Evolutionary conservation across 148 eudicot genomes (phyloP), one percentile per base, ranked within the genome.

Genomic region (Rhododendron mucronatum): DNA sequence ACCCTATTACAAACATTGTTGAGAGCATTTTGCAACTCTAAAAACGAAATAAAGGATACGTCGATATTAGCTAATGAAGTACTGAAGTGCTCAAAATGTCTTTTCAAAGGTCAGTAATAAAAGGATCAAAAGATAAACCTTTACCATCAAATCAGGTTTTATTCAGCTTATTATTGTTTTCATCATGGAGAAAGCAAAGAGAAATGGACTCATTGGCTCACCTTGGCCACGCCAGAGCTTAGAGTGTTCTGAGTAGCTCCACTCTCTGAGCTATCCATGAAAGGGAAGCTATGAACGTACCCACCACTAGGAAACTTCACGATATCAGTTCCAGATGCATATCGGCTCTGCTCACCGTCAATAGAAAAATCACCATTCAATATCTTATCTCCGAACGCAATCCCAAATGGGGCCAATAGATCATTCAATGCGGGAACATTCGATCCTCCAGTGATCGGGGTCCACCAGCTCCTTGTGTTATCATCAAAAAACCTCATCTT

Each of bases 381-480:
- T 85, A 97, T 94, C 90, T 93, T 94, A 90, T 94, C 98, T 47
- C 99, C 99, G 88, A 97, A 97, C 61, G 98, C 98, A 85, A 97
- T 93, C 74, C 98, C 98, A 90, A 93, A 95, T 78, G 98, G 96
- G 47, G 96, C 95, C 94, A 97, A 92, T 81, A 97, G 98, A 89
- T 94, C 98, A 91, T 97, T 97, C 73, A 97, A 85, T 84, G 99
- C 99, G 51, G 99, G 99, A 80, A 97, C 86, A 90, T 97, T 97
- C 10, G 98, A 93, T 82, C 99, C 99, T 35, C 98, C 99, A 85
- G 99, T 94, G 67, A 97, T 94, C 5, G 99, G 98, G 84, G 96
- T 97, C 99, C 99, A 97, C 98, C 98, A 95, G 91, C 99, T 97
- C 88, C 99, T 88, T 7, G 99, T 97, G 90, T 95, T 97, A 87